Base-by-base conservation (phyloP, 2,329 filamentous ascomycete species). In the Talaromyces pinophilus region DNA sequence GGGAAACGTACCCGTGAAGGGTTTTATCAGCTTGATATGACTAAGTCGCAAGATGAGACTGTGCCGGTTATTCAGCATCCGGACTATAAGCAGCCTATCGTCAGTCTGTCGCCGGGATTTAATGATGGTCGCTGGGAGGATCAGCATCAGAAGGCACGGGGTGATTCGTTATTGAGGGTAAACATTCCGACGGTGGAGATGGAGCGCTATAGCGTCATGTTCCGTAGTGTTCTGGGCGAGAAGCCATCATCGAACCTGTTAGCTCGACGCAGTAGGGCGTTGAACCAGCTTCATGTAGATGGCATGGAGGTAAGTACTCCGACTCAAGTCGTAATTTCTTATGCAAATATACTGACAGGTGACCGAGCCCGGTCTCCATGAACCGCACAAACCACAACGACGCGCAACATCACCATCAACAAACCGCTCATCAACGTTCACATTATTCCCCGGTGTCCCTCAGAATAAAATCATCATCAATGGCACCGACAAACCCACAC, bases 131-230 rank as follows among this genome's bases (percentile, higher is more conserved):
- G 30, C 25, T 46, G 54, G 54, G 28, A 33, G 8, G 38, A 52
- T n/a, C 52, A 7, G 15, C 60, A 54, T 19, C 59, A 63, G 13
- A 11, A 30, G 28, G 15, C 19, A 3, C 33, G 13, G 15, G 40
- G n/a, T 25, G 33, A 59, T 46, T 52, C 65, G 5, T 77, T 90
- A 6, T 81, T 97, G 22, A 84, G 93, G 71, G 85, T 97, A 17
- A 87, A 93, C 62, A 95, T 97, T 66, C 93, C 94, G 0, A 86
- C 86, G 60, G 85, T 91, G 64, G 87, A 90, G 69, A 84, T 98
- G 84, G 94, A 97, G 75, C 84, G 94, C 59, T 98, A 97, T 72
- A 97, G 93, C 71, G 86, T 97, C 70, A 97, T 97, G 93, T 97
- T 98, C 74, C 88, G 89, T 64, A 86, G 86, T 44, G 83, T 97